Evolutionary conservation across 805 yeast species (phyloP).

Genomic region (Lipomyces yamadae): DNA sequence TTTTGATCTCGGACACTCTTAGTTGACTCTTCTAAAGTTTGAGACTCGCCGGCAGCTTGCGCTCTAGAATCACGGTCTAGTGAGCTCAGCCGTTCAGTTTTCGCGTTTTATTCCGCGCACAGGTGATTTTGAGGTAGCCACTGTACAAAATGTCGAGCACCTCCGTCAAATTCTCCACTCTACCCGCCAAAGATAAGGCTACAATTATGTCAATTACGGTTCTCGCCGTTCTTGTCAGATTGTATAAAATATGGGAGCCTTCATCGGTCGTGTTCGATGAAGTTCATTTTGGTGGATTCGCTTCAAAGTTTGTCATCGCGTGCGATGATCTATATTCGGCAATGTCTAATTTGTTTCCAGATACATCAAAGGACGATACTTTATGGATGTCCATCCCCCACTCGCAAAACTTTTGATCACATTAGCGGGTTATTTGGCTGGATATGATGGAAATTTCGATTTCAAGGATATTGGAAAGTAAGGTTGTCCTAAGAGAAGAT

Average conservation of each 20-base stretch:
- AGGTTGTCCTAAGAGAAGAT: neutral
- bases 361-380: constrained; percentile 63
- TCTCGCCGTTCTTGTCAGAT: constrained; percentile 63
- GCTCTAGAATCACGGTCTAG: neutral
- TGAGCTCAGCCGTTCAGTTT: neutral
- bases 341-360: constrained; percentile 34
- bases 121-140: neutral
- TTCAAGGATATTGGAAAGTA: constrained; percentile 52
- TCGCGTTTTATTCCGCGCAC: neutral
- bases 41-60: neutral
- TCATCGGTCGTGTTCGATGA: constrained; percentile 89
- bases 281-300: constrained; percentile 96
- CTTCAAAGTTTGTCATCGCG: constrained; percentile 67
- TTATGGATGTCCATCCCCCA: constrained; percentile 77
- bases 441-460: constrained; percentile 57
- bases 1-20: neutral
- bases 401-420: constrained; percentile 64
- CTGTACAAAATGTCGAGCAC: constrained; percentile 10
- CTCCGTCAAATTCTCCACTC: constrained; percentile 26
- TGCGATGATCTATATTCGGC: neutral
- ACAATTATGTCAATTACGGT: constrained; percentile 47
- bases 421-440: constrained; percentile 56
- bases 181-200: constrained; percentile 33
- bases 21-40: neutral
- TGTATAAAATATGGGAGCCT: constrained; percentile 67